Percentiles rank a stretch among this genome's conserved stretches.
Evolutionary conservation across 495 filamentous ascomycete genomes (phyloP).

Genomic region (Penicillium desertorum): DNA sequence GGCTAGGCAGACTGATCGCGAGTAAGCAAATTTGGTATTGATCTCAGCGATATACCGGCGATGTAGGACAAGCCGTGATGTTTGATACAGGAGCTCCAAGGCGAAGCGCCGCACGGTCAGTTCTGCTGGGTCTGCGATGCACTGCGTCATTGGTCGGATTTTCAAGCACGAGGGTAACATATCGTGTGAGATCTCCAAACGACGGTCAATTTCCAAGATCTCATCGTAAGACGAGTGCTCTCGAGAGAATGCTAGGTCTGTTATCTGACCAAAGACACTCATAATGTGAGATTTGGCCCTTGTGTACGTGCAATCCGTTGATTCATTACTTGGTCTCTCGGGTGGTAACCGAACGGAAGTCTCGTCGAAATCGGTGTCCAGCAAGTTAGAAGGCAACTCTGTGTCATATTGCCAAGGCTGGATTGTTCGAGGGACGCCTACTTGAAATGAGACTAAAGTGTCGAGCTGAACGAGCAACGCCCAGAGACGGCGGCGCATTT

Average conservation of each 20-base stretch:
- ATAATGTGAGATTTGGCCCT: slow-evolving; percentile 45
- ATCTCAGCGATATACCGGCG: slow-evolving; percentile 75
- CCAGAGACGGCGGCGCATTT: slow-evolving; percentile 50
- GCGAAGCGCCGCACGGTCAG: slow-evolving; percentile 81
- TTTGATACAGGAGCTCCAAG: slow-evolving; percentile 79
- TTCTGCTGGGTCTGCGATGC: slow-evolving; percentile 69
- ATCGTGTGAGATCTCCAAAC: slow-evolving; percentile 65
- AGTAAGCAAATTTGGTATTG: slow-evolving; percentile 73
- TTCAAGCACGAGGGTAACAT: slow-evolving; percentile 68
- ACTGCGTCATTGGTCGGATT: slow-evolving; percentile 68
- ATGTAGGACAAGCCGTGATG: slow-evolving; percentile 79
- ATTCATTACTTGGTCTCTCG: slow-evolving; percentile 35
- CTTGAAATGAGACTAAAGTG: slow-evolving; percentile 44
- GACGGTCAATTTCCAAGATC: slow-evolving; percentile 70
- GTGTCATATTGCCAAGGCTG: slow-evolving; percentile 47
- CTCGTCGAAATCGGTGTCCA: slow-evolving; percentile 46
- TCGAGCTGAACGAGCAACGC: slow-evolving; percentile 41
- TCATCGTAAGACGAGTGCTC: slow-evolving; percentile 68
- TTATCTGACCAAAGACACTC: slow-evolving; percentile 44
- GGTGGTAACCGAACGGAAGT: slow-evolving; percentile 36
- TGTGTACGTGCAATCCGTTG: slow-evolving; percentile 38
- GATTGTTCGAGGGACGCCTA: slow-evolving; percentile 46
- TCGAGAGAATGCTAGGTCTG: slow-evolving; percentile 46
- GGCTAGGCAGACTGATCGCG: slow-evolving; percentile 76
- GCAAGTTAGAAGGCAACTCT: slow-evolving; percentile 41